These are phyloP conservation scores for Lachnellula suecica DNA, from an alignment of 2,329 filamentous ascomycete species.

Conservation along the genomic window DNA sequence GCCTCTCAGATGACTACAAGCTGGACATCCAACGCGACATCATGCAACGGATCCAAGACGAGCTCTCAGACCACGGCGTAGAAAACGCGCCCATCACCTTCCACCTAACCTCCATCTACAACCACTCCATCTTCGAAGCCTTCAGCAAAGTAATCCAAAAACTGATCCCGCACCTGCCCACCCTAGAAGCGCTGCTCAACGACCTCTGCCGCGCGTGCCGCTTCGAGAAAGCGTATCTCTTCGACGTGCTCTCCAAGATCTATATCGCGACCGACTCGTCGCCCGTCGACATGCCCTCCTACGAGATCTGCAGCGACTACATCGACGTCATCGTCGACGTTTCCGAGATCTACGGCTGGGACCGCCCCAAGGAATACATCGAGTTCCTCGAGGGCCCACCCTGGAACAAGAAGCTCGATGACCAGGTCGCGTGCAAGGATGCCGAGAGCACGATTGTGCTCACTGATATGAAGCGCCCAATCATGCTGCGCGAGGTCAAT, in stretches of 20 bases:
- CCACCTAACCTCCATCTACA: slow-evolving; percentile 96
- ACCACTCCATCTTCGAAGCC: slow-evolving; percentile 97
- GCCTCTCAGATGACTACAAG: slow-evolving; percentile 95
- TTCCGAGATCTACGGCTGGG: slow-evolving; percentile 90
- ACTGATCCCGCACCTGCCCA: slow-evolving; percentile 88
- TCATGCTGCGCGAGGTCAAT: slow-evolving; percentile 69
- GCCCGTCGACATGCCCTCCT: slow-evolving; percentile 90
- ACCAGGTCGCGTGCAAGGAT: slow-evolving; percentile 64
- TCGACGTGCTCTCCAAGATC: slow-evolving; percentile 96
- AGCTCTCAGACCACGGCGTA: slow-evolving; percentile 88
- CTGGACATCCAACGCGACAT: slow-evolving; percentile 96
- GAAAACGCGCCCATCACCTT: slow-evolving; percentile 94
- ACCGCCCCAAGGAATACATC: slow-evolving; percentile 53
- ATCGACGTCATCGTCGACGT: slow-evolving; percentile 98
- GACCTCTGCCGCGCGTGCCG: slow-evolving; percentile 90
- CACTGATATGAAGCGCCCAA: slow-evolving; percentile 59
- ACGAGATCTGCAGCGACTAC: slow-evolving; percentile 98
- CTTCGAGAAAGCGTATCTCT: slow-evolving; percentile 97
- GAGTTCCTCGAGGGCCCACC: slow-evolving; percentile 57
- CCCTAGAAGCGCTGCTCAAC: slow-evolving; percentile 90
- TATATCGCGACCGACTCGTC: slow-evolving; percentile 96
- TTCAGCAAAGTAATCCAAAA: slow-evolving; percentile 99
- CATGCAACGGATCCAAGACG: slow-evolving; percentile 92
- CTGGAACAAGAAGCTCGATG: slow-evolving; percentile 61
- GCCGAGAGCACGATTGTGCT: slow-evolving; percentile 69